Conservation (phyloP, 2,329 filamentous ascomycete genomes). For the Phialocephala subalpina region DNA sequence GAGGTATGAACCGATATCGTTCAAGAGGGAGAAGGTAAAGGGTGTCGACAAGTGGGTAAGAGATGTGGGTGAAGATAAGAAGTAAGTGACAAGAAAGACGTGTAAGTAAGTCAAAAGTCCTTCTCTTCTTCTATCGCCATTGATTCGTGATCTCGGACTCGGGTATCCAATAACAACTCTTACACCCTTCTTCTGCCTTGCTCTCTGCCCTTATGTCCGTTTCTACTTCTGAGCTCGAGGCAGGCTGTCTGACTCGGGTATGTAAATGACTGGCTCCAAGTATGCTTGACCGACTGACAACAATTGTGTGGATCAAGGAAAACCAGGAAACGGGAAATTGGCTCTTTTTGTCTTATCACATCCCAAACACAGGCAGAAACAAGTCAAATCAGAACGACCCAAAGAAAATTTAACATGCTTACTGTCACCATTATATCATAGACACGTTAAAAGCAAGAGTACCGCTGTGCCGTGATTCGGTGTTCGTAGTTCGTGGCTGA, state of each 20-base stretch:
- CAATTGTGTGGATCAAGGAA: neutral
- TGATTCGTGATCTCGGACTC: neutral
- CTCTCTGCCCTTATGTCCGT: neutral
- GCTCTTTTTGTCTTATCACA: neutral
- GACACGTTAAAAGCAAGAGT: neutral
- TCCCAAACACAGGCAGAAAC: neutral
- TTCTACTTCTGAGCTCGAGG: neutral
- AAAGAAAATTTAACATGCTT: constrained; percentile 5
- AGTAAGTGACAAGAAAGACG: too few relatives aligned
- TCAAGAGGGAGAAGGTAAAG: too few relatives aligned
- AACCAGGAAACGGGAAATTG: too few relatives aligned
- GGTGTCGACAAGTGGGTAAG: too few relatives aligned
- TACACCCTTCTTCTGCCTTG: neutral
- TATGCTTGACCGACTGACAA: neutral
- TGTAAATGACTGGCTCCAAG: neutral
- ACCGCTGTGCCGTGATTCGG: constrained; percentile 8
- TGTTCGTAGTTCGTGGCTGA: neutral
- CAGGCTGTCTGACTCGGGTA: neutral
- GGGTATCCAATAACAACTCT: neutral
- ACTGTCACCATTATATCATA: neutral
- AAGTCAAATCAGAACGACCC: neutral
- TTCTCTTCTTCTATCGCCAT: neutral
- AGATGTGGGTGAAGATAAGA: too few relatives aligned
- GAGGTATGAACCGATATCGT: too few relatives aligned
- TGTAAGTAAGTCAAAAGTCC: neutral